These are phyloP conservation scores for Nemania serpens DNA, from an alignment of 2,329 filamentous ascomycete genomes.

Conservation along the genomic window DNA sequence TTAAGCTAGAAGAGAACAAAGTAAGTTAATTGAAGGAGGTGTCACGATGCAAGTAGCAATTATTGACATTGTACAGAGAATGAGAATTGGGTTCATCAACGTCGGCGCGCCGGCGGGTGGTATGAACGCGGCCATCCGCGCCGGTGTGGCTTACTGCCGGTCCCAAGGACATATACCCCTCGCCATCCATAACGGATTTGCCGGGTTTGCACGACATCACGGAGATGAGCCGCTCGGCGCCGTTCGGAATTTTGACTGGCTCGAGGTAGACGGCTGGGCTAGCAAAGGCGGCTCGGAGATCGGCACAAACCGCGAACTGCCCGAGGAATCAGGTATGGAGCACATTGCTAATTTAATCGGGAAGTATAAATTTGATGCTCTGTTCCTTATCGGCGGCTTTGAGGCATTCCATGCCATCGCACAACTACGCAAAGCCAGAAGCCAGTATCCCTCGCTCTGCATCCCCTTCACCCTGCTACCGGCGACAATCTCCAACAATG, in stretches of 20 bases:
- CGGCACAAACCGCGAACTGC: constrained; percentile 93
- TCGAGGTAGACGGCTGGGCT: constrained; percentile 93
- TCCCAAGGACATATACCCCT: constrained; percentile 90
- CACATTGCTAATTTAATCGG: constrained; percentile 82
- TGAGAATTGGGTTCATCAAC: constrained; percentile 95
- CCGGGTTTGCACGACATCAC: constrained; percentile 89
- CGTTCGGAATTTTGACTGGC: constrained; percentile 85
- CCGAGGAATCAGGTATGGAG: constrained; percentile 81
- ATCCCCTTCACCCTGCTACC: constrained; percentile 92
- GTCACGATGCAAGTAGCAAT: neutral
- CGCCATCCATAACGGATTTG: constrained; percentile 96
- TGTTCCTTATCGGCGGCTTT: constrained; percentile 93
- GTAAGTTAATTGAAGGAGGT: constrained; percentile 50
- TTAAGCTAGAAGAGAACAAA: constrained; percentile 71
- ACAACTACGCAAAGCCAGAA: constrained; percentile 80
- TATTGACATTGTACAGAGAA: constrained; percentile 61
- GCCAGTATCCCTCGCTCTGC: constrained; percentile 80
- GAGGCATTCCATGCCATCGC: constrained; percentile 94
- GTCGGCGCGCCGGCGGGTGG: constrained; percentile 95
- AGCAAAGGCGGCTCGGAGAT: constrained; percentile 98
- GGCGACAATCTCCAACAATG: constrained; percentile 98
- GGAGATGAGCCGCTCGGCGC: constrained; percentile 79
- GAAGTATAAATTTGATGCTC: constrained; percentile 84
- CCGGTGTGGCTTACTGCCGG: constrained; percentile 89
- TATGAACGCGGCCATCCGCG: constrained; percentile 96